Conservation (phyloP, 2,329 filamentous ascomycete species). For the Gaeumannomyces sp. region DNA sequence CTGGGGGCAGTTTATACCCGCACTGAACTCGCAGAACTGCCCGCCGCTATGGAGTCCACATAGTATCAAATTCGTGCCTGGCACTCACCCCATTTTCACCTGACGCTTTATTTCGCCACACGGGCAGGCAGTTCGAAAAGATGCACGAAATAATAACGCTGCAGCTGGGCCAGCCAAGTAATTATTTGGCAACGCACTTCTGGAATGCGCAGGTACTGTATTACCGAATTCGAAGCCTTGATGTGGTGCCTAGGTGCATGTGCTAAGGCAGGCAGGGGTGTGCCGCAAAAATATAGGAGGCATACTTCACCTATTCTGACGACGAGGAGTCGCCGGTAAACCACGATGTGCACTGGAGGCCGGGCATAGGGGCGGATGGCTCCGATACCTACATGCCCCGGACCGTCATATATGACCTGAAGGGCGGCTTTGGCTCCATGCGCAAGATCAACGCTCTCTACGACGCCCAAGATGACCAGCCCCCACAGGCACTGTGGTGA, state of each 20-base stretch:
- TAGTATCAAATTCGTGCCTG: background rate
- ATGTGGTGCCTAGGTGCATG: background rate
- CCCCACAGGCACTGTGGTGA: conserved; percentile 32
- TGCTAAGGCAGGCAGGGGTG: background rate
- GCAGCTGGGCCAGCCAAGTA: conserved; percentile 87
- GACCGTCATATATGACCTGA: conserved; percentile 89
- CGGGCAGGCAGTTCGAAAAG: conserved; percentile 6
- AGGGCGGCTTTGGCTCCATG: conserved; percentile 85
- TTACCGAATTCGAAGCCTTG: background rate
- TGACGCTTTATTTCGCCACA: background rate
- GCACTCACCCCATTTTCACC: background rate
- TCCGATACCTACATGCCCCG: conserved; percentile 88
- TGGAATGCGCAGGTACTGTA: conserved; percentile 79
- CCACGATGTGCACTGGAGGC: conserved; percentile 83
- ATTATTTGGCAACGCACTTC: conserved; percentile 92
- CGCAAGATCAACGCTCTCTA: conserved; percentile 86
- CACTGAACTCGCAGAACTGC: background rate
- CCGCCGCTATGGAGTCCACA: background rate
- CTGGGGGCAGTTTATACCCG: background rate
- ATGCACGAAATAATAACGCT: conserved; percentile 97
- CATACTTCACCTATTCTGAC: conserved; percentile 84
- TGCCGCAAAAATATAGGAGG: conserved; percentile 59
- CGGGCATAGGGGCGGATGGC: conserved; percentile 75
- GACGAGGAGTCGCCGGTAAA: conserved; percentile 63
- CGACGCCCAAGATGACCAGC: conserved; percentile 40